Percentiles rank a stretch among this genome's conserved stretches.
Evolutionary conservation across 192 early-diverging fungal species (phyloP).

Genomic region (Coemansia sp.): DNA sequence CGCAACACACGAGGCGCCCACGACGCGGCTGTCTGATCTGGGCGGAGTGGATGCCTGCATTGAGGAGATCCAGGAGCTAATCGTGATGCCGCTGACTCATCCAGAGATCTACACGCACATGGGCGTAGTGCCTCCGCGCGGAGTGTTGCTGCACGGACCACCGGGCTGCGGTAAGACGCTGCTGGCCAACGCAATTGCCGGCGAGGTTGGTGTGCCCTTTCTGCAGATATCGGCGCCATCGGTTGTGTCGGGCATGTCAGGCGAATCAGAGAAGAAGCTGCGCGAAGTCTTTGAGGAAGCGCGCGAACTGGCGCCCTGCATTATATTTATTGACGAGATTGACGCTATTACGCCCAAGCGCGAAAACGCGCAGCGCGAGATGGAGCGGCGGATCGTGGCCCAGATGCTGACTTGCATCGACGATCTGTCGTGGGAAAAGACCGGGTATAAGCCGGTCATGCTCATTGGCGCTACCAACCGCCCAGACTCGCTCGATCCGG

Average conservation of each 20-base stretch:
- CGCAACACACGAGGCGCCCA: slow-evolving; percentile 47
- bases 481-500: slow-evolving; percentile 82
- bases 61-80: slow-evolving; percentile 85
- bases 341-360: slow-evolving; percentile 93
- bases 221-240: slow-evolving; percentile 92
- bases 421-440: slow-evolving; percentile 88
- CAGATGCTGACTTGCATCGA: slow-evolving; percentile 97
- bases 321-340: slow-evolving; percentile 98
- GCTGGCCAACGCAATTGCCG: slow-evolving; percentile 96
- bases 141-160: slow-evolving; percentile 93
- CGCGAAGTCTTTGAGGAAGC: slow-evolving; percentile 98
- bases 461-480: slow-evolving; percentile 92
- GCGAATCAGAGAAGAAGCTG: slow-evolving; percentile 98
- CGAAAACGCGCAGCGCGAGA: slow-evolving; percentile 78
- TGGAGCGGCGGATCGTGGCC: slow-evolving; percentile 95
- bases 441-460: slow-evolving; percentile 79
- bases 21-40: slow-evolving; percentile 69
- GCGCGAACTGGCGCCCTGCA: slow-evolving; percentile 77
- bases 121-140: slow-evolving; percentile 91
- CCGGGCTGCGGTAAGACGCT: slow-evolving; percentile 97
- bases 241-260: slow-evolving; percentile 96
- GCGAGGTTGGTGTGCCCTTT: slow-evolving; percentile 88
- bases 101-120: slow-evolving; percentile 90
- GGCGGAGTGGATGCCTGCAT: slow-evolving; percentile 93
- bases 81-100: slow-evolving; percentile 91